Conservation (phyloP, 768 basidiomycete genomes). For the Boletus speciosus region DNA sequence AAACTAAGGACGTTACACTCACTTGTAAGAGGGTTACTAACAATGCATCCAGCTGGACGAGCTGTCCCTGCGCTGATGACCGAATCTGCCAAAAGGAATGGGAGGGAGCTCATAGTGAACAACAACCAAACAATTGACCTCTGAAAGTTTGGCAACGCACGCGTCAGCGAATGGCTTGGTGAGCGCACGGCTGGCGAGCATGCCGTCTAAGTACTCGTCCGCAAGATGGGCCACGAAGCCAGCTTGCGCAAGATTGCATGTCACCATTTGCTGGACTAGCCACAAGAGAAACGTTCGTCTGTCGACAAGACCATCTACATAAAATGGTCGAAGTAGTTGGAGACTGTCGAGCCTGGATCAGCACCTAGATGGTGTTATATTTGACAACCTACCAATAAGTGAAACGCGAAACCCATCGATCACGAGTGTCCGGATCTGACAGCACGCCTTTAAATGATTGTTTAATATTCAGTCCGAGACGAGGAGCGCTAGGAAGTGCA, state of each 20-base stretch:
- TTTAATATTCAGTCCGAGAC: constrained; percentile 75
- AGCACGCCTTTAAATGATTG: constrained; percentile 81
- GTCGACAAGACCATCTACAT: constrained; percentile 78
- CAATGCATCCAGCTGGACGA: constrained; percentile 49
- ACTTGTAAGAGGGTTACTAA: constrained; percentile 64
- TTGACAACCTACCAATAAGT: constrained; percentile 58
- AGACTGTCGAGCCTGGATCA: constrained; percentile 44
- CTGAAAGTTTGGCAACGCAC: constrained; percentile 60
- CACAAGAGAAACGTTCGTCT: constrained; percentile 72
- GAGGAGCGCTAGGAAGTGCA: constrained; percentile 72
- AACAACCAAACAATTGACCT: constrained; percentile 41
- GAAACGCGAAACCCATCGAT: constrained; percentile 77
- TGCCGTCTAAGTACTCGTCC: constrained; percentile 75
- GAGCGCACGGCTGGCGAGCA: constrained; percentile 64
- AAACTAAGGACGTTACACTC: constrained; percentile 7
- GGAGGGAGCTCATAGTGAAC: not conserved
- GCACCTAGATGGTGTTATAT: not conserved
- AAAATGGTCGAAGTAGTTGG: constrained; percentile 69
- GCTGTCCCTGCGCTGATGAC: constrained; percentile 52
- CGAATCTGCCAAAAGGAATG: constrained; percentile 44
- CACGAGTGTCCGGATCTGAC: constrained; percentile 64
- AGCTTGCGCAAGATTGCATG: constrained; percentile 77
- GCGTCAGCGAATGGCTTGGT: constrained; percentile 70
- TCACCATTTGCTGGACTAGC: constrained; percentile 74
- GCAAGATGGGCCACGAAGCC: constrained; percentile 72